A percentile compares a stretch with the other conserved stretches of the same genome.
phyloP scores from a whole-genome alignment of 176 grass and related monocot genomes.

The barley (Hordeum vulgare) region DNA sequence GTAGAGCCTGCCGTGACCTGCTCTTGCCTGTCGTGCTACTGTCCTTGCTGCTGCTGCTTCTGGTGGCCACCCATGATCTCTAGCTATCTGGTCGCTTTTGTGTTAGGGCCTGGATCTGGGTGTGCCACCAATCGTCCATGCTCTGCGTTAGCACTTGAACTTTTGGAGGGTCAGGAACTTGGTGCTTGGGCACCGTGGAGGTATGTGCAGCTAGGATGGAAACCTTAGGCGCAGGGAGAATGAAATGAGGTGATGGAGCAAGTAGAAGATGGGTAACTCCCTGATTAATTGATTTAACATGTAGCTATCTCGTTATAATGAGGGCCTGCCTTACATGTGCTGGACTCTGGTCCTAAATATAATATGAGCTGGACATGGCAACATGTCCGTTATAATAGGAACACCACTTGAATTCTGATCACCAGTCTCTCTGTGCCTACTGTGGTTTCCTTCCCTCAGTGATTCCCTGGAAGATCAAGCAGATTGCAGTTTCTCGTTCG shows the following conservation, averaged over 20 bases:
- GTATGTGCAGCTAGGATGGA: neutral
- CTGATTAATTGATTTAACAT: neutral
- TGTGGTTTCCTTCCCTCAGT: neutral
- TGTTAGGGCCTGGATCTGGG: no score
- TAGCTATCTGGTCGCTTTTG: no score
- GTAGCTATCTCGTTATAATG: neutral
- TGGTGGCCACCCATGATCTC: no score
- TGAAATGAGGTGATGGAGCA: neutral
- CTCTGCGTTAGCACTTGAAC: no score
- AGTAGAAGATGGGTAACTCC: neutral
- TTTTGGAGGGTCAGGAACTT: no score
- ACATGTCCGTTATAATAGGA: neutral
- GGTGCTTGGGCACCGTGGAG: no score
- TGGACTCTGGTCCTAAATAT: neutral
- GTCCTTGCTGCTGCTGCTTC: neutral
- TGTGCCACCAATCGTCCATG: no score
- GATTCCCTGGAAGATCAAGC: neutral
- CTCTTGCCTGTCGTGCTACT: neutral
- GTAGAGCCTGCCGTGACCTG: neutral
- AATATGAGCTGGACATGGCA: neutral
- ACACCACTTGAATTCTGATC: neutral
- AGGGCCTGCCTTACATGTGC: neutral
- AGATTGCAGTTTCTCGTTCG: neutral
- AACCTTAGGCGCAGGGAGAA: neutral
- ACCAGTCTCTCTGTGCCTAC: neutral